A percentile compares a stretch with the other conserved stretches of the same genome.
Conservation (phyloP, 306 rosid species). For the Mucuna pruriens region DNA sequence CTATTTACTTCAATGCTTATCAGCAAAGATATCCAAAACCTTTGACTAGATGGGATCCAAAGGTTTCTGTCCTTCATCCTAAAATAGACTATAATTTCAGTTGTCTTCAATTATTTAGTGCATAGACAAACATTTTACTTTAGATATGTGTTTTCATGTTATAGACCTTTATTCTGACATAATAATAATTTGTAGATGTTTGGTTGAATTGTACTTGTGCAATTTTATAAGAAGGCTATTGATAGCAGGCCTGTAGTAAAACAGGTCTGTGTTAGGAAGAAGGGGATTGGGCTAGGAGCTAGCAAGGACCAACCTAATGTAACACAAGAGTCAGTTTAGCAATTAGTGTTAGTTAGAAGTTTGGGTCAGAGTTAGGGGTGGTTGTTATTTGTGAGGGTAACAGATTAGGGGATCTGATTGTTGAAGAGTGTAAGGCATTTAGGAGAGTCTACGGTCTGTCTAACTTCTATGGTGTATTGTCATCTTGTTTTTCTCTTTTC, state of each 20-base stretch:
- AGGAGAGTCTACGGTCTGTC: not conserved
- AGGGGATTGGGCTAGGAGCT: not conserved
- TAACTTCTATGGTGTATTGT: not conserved
- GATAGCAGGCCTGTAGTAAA: not conserved
- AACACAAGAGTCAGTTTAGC: not conserved
- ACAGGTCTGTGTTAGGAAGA: not conserved
- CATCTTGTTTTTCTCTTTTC: not conserved
- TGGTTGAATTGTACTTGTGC: not conserved
- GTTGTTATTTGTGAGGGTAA: not conserved
- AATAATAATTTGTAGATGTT: not conserved
- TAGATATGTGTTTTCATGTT: not conserved
- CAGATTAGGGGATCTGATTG: not conserved
- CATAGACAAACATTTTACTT: slow-evolving; percentile 6
- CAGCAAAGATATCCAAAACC: slow-evolving; percentile 47
- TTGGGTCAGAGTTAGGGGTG: not conserved
- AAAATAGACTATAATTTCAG: not conserved
- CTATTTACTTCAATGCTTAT: slow-evolving; percentile 58
- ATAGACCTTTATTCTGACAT: not conserved
- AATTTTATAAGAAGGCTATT: not conserved
- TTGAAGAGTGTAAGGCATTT: not conserved
- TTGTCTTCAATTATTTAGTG: slow-evolving; percentile 18
- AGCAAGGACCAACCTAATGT: not conserved
- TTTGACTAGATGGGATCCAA: slow-evolving; percentile 55
- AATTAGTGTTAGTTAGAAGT: not conserved
- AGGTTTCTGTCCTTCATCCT: slow-evolving; percentile 51